Conservation (phyloP, 768 basidiomycete species). For the Polyporus arcularius region DNA sequence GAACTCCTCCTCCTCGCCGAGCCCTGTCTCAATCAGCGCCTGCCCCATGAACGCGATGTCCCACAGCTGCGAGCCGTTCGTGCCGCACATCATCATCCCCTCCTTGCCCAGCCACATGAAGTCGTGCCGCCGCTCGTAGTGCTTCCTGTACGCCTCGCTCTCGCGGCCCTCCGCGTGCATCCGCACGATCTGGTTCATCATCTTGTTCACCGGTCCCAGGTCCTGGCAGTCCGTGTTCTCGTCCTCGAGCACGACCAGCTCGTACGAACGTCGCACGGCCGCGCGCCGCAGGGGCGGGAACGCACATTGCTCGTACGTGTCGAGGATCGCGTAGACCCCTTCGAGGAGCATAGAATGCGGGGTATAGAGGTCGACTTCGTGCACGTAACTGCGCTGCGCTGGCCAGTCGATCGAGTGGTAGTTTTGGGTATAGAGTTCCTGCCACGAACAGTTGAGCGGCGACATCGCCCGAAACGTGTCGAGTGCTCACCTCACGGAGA, state of each 20-base stretch:
- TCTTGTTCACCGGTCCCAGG: constrained; percentile 91
- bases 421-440: constrained; percentile 85
- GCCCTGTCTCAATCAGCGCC: constrained; percentile 85
- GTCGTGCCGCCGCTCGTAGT: constrained; percentile 76
- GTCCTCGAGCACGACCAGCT: constrained; percentile 83
- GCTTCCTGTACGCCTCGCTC: constrained; percentile 73
- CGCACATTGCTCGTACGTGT: constrained; percentile 70
- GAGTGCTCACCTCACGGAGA: constrained; percentile 63
- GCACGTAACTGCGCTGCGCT: constrained; percentile 84
- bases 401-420: constrained; percentile 90
- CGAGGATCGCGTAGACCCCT: constrained; percentile 58
- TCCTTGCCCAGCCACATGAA: constrained; percentile 93
- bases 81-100: constrained; percentile 95
- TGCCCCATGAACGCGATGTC: constrained; percentile 92
- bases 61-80: constrained; percentile 95
- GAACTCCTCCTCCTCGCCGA: constrained; percentile 74
- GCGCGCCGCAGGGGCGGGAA: constrained; percentile 71
- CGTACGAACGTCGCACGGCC: constrained; percentile 69
- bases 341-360: constrained; percentile 81
- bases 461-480: neutral
- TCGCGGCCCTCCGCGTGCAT: constrained; percentile 75
- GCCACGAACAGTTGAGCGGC: neutral
- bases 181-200: constrained; percentile 90
- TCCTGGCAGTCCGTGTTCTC: constrained; percentile 93
- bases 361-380: constrained; percentile 75